Evolutionary conservation across 768 basidiomycete genomes (phyloP).

Genomic region (Boletus tomentosulus): DNA sequence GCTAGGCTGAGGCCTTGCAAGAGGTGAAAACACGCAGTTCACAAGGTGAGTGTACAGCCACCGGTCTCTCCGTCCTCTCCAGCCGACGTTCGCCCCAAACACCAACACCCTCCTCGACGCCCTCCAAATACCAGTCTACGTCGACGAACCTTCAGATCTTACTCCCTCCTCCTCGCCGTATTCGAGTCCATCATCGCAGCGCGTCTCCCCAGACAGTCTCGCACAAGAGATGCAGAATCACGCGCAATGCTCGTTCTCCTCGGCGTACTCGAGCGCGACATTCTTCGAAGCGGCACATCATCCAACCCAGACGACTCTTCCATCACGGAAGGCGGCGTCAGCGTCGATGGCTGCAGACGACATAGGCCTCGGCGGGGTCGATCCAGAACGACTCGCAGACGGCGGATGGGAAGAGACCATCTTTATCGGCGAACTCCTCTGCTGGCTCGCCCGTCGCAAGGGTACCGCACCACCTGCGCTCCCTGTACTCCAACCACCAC

Average conservation of each 20-base stretch:
- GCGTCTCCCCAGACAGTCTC: no score
- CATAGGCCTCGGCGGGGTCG: slow-evolving; percentile 61
- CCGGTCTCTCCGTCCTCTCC: slow-evolving; percentile 7
- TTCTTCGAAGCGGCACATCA: slow-evolving; percentile 47
- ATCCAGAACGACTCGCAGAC: slow-evolving; percentile 58
- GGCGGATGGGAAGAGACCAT: slow-evolving; percentile 63
- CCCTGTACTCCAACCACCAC: no score
- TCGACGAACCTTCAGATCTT: slow-evolving; percentile 55
- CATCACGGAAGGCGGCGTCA: slow-evolving; percentile 17
- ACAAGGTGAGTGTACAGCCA: no score
- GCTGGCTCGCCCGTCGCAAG: no score
- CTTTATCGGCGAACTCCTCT: no score
- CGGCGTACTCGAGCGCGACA: no score
- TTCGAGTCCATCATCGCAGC: slow-evolving; percentile 52
- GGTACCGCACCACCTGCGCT: no score
- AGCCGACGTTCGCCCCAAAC: slow-evolving; percentile 14
- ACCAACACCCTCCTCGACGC: slow-evolving; percentile 46
- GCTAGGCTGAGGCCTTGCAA: background rate
- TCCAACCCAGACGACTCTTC: slow-evolving; percentile 31
- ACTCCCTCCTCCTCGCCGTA: slow-evolving; percentile 72
- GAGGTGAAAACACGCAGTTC: no score
- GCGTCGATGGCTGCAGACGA: slow-evolving; percentile 36
- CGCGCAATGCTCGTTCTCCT: no score
- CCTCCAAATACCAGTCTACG: slow-evolving; percentile 42
- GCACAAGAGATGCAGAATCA: no score